Base-by-base conservation (phyloP, 345 rosid species). In the Triadica sebifera region DNA sequence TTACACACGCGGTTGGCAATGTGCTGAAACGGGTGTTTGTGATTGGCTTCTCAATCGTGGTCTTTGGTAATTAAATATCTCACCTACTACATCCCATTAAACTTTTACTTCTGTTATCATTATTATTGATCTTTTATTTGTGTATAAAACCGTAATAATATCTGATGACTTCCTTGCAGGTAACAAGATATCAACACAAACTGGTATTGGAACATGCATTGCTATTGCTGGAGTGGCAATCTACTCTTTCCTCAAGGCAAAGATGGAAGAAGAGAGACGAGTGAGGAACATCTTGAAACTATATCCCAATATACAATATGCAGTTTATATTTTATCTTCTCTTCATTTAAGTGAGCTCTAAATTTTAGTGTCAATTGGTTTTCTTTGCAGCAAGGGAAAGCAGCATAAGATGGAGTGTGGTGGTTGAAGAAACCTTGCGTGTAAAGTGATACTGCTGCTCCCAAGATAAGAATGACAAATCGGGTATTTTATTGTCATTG, bases 1-100 rank as follows among this genome's bases (percentile, higher is more conserved):
- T 94, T 67, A 94, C 99, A 16, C 99, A 94, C 72, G 99, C 98
- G 4, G 97, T 94, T 71, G 99, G 99, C 72, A 94, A 94, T 82
- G 99, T 94, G 82, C 87, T 94, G 85, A 94, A 94, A 82, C 95
- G 99, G 79, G 99, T 92, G 56, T 92, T 94, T 58, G 99, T 94
- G 68, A 94, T 94, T 17, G 99, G 96, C 49, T 94, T 94, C 88
- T 89, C 99, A 57, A 92, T 94, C 79, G 34, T 94, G 25, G 50
- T 75, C 80, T 92, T 94, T 53, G 99, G 99, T 94, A 82, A 83
- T 24, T 16, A 50, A 3, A 45, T 55, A 0, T 39, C 15, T 6
- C 49, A 59, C 8, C 29, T 5, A 13, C 63, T 34, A 39, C 15
- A 6, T n/a, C 1, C 12, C 8, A 16, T 52, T 38, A 15, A 5